phyloP scores from a whole-genome alignment of 352 stramenopile species.

The Plasmopara muralis region DNA sequence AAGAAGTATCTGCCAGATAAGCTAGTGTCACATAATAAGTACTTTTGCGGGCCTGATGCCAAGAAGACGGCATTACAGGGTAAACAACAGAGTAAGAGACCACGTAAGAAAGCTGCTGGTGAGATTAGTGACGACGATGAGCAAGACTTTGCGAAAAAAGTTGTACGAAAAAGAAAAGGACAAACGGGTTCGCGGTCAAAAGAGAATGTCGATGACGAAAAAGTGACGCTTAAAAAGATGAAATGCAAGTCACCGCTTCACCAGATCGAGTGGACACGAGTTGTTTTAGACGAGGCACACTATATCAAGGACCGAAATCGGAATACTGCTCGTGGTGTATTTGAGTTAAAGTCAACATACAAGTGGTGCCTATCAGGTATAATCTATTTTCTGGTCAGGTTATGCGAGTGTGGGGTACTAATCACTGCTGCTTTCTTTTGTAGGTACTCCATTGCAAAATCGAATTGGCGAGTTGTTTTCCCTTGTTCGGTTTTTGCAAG shows the following conservation, averaged over 20 bases:
- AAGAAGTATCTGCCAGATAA: slow-evolving; percentile 92
- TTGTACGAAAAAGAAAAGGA: slow-evolving; percentile 28
- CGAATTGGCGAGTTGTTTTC: slow-evolving; percentile 94
- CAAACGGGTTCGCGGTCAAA: slow-evolving; percentile 22
- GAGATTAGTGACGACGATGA: slow-evolving; percentile 63
- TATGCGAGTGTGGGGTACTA: background rate
- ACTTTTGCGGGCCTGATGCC: slow-evolving; percentile 97
- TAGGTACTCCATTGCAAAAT: slow-evolving; percentile 92
- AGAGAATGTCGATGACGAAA: slow-evolving; percentile 32
- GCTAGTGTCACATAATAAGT: slow-evolving; percentile 92
- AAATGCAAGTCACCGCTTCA: slow-evolving; percentile 84
- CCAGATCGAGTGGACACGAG: slow-evolving; percentile 93
- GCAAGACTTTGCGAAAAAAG: slow-evolving; percentile 55
- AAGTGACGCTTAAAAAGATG: slow-evolving; percentile 19
- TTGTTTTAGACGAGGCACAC: slow-evolving; percentile 96
- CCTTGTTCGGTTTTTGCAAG: slow-evolving; percentile 95
- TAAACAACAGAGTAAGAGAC: slow-evolving; percentile 64
- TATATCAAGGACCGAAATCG: slow-evolving; percentile 91
- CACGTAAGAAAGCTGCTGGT: slow-evolving; percentile 52
- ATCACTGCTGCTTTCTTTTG: background rate
- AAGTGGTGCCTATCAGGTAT: slow-evolving; percentile 97
- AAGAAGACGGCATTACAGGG: slow-evolving; percentile 91
- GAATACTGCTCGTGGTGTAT: slow-evolving; percentile 96
- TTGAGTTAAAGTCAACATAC: slow-evolving; percentile 93
- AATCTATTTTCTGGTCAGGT: background rate